These are phyloP conservation scores for Tagetes patula DNA, from an alignment of 129 eudicot species.

Conservation along the genomic window DNA sequence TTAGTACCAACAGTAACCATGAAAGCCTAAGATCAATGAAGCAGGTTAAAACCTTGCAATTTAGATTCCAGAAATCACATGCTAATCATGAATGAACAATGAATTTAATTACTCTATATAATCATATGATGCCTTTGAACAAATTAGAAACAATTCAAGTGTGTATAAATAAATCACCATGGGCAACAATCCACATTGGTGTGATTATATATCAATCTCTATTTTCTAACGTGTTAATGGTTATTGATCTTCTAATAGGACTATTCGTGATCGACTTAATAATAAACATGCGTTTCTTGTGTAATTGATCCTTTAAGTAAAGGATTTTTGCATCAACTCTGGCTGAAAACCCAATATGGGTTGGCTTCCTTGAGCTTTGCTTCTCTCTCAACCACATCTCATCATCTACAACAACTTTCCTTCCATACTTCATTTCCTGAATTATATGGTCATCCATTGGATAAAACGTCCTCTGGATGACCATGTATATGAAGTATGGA, in stretches of 20 bases:
- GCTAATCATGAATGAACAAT: conserved; percentile 6
- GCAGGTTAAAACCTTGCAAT: background rate
- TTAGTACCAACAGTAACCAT: background rate
- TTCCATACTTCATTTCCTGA: conserved; percentile 50
- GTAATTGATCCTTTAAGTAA: conserved; percentile 46
- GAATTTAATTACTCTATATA: conserved; percentile 17
- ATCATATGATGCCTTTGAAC: conserved; percentile 24
- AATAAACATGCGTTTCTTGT: conserved; percentile 39
- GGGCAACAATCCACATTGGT: conserved; percentile 18
- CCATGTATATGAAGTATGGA: conserved; percentile 49
- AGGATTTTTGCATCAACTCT: conserved; percentile 53
- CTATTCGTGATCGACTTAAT: conserved; percentile 45
- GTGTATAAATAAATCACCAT: conserved; percentile 22
- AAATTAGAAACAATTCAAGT: conserved; percentile 17
- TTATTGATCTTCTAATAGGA: conserved; percentile 44
- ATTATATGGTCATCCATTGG: conserved; percentile 55
- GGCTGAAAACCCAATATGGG: conserved; percentile 52
- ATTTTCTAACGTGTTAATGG: conserved; percentile 35
- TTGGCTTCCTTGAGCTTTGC: conserved; percentile 44
- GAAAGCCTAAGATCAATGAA: background rate
- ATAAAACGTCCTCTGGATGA: conserved; percentile 40
- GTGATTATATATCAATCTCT: conserved; percentile 24
- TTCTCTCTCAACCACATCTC: conserved; percentile 52
- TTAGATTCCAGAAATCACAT: background rate
- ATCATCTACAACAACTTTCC: conserved; percentile 36